Conservation (phyloP, 2,329 filamentous ascomycete species). For the Helminthosporium solani region DNA sequence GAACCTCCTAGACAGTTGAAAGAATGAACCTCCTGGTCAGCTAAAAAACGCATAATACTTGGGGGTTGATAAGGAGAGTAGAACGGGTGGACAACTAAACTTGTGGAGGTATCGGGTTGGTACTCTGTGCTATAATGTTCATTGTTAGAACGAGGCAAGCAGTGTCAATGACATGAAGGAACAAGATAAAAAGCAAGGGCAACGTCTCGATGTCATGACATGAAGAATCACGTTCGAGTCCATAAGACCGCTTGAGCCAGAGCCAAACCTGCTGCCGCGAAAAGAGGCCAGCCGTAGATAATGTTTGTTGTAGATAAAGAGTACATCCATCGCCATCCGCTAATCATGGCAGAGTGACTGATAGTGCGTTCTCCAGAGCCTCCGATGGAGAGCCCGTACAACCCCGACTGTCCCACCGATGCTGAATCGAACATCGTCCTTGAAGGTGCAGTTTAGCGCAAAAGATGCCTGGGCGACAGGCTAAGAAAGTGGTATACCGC, state of each 20-base stretch:
- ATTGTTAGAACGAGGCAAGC: constrained; percentile 15
- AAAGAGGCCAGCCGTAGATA: constrained; percentile 22
- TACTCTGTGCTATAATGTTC: not conserved
- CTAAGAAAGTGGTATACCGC: constrained; percentile 29
- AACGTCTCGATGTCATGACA: constrained; percentile 42
- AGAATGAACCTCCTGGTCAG: too few relatives aligned
- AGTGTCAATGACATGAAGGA: not conserved
- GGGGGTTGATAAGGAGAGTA: too few relatives aligned
- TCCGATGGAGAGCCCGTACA: constrained; percentile 7
- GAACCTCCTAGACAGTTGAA: too few relatives aligned
- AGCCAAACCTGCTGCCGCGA: constrained; percentile 33
- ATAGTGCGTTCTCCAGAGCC: constrained; percentile 39
- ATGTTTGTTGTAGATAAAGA: constrained; percentile 33
- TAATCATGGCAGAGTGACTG: constrained; percentile 37
- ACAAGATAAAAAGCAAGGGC: constrained; percentile 26
- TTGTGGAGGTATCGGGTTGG: not conserved
- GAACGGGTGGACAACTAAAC: not conserved
- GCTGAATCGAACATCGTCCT: constrained; percentile 17
- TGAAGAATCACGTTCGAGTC: constrained; percentile 41
- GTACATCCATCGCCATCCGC: constrained; percentile 42
- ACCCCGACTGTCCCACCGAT: constrained; percentile 9
- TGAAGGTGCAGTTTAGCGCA: constrained; percentile 25
- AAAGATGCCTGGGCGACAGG: constrained; percentile 10
- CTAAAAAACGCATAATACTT: too few relatives aligned
- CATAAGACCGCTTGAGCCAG: constrained; percentile 26